Evolutionary conservation across 768 basidiomycete species (phyloP).

Genomic region (Calocybe cyanea): DNA sequence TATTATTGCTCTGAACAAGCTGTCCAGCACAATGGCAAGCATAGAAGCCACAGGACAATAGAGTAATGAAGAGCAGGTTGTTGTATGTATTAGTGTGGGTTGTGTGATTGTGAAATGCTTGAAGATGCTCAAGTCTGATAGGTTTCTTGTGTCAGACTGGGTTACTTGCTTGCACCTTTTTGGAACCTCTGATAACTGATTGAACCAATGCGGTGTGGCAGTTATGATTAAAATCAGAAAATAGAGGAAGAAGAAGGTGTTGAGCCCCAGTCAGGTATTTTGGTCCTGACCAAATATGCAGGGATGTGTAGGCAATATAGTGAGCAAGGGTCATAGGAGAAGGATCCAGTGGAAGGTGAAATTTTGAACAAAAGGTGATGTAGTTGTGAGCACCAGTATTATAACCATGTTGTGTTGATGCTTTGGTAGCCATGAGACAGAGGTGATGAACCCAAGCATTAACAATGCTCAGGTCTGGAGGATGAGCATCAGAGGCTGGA

Average conservation of each 20-base stretch:
- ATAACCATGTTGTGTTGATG: conserved; percentile 14
- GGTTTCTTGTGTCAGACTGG: conserved; percentile 20
- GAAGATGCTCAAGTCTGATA: conserved; percentile 7
- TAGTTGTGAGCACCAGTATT: conserved; percentile 11
- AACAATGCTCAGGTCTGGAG: background rate
- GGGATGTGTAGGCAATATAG: conserved; percentile 16
- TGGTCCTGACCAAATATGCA: conserved; percentile 9
- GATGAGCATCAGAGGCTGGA: too few species aligned
- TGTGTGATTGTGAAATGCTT: too few species aligned
- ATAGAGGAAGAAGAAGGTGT: conserved; percentile 18
- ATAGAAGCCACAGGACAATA: conserved; percentile 24
- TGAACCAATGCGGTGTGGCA: conserved; percentile 9
- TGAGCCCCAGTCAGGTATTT: conserved; percentile 19
- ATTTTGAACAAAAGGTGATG: conserved; percentile 7
- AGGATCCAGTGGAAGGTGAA: conserved; percentile 4
- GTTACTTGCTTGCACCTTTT: conserved; percentile 11
- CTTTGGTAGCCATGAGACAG: conserved; percentile 13
- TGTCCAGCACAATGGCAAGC: conserved; percentile 24
- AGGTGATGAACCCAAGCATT: conserved; percentile 7
- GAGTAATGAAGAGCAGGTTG: conserved; percentile 16
- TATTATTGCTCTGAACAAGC: conserved; percentile 13
- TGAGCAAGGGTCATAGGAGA: conserved; percentile 11
- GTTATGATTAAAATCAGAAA: conserved; percentile 15
- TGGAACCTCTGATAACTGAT: conserved; percentile 13
- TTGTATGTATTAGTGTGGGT: background rate